Conservation (phyloP, 768 basidiomycete genomes). For the Tephrocybe sp. region DNA sequence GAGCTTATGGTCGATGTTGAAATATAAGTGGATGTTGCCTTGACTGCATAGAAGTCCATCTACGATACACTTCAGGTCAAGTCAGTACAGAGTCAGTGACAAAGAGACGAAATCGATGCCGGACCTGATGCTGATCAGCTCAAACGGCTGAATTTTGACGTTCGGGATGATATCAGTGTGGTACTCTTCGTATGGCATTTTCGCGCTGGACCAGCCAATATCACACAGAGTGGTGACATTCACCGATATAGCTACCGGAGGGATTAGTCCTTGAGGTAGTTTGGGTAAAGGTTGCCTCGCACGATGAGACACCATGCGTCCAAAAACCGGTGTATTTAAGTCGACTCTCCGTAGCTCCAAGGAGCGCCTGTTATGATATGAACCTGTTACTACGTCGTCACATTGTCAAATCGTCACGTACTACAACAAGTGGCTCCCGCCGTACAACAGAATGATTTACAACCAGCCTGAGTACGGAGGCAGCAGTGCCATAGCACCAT, state of each 20-base stretch:
- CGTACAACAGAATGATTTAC: not conserved
- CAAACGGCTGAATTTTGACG: not conserved
- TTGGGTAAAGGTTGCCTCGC: not conserved
- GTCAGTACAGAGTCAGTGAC: not conserved
- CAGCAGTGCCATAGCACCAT: conserved; percentile 5
- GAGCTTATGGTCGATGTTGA: not conserved
- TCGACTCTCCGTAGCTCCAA: not conserved
- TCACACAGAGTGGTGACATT: conserved; percentile 6
- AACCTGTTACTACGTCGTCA: not conserved
- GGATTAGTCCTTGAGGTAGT: not conserved
- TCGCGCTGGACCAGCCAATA: conserved; percentile 1
- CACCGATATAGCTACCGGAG: not conserved
- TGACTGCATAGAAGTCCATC: not conserved
- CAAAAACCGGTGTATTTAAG: not conserved
- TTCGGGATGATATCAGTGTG: not conserved
- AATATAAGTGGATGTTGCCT: not conserved
- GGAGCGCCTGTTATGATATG: not conserved
- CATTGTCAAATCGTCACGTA: not conserved
- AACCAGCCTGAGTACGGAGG: conserved; percentile 1
- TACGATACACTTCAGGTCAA: not conserved
- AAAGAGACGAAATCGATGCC: not conserved
- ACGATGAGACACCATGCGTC: not conserved
- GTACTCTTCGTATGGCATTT: conserved; percentile 5
- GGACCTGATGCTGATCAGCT: not conserved
- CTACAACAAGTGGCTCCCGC: conserved; percentile 4